Base-by-base conservation (phyloP, 176 grass and related monocot species). In the Leersia perrieri region DNA sequence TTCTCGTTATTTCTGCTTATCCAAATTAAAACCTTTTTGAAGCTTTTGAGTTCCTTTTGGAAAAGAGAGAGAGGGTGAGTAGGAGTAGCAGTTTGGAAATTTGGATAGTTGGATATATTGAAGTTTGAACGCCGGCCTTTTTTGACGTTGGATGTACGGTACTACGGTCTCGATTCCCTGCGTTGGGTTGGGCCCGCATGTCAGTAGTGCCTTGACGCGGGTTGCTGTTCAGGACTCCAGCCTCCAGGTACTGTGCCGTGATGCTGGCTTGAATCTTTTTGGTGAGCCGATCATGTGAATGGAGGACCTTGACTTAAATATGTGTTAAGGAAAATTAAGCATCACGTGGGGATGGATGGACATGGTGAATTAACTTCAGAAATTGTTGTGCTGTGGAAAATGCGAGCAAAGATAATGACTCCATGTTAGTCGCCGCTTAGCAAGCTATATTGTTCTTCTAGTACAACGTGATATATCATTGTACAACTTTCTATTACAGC, bases 261-360 rank as follows among this genome's bases (percentile, higher is more conserved):
- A 9, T 30, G 71, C 32, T 39, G 7, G 4, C 22, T 58, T 32
- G 16, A 51, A 20, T 51, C 16, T 14, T 51, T 20, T 51, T 20
- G 45, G 16, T 20, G 45, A 5, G 16, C 45, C 5, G 14, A 74
- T 60, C 44, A 34, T 81, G 84, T 44, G 84, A 62, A 86, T 53
- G 73, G 73, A 82, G 73, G 78, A 81, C 73, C 73, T 82, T 82
- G 88, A 86, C 88, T 89, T 73, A 67, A 85, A 66, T 31, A 75
- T 20, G 45, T 32, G 9, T 20, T 29, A 5, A 39, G 7, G 34
- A 73, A 86, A 62, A 22, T 78, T 67, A 47, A 5, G 1, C 34
- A 20, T 2, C 83, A 75, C 66, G 83, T 73, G 88, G 18, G 72
- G 70, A 89, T 40, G 77, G 60, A 3, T 40, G 77, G 60, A 3